phyloP scores from a whole-genome alignment of 2,329 filamentous ascomycete species.

The Fusarium gaditjirri region DNA sequence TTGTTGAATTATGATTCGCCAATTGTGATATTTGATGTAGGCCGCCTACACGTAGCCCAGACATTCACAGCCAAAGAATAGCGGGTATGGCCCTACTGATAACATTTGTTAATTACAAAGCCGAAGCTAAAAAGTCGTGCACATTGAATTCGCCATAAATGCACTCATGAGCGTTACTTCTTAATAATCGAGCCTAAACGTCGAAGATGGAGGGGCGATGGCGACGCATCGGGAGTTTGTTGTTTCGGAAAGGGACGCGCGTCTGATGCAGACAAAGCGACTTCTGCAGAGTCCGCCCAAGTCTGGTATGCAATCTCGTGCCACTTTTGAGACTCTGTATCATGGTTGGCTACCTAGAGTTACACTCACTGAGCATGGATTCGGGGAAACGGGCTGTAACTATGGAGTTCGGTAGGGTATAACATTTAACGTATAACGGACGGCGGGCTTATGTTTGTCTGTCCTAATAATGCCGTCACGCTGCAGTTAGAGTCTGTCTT shows the following conservation, averaged over 20 bases:
- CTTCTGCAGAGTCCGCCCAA: constrained; percentile 24
- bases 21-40: constrained; percentile 11
- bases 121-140: not conserved
- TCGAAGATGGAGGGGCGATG: constrained; percentile 13
- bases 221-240: constrained; percentile 18
- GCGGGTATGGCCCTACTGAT: not conserved
- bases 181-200: constrained; percentile 4
- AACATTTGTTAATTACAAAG: constrained; percentile 10
- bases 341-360: constrained; percentile 27
- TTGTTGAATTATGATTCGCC: constrained; percentile 25
- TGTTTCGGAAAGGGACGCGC: constrained; percentile 39
- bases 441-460: not conserved
- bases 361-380: constrained; percentile 12
- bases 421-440: not conserved
- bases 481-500: constrained; percentile 1
- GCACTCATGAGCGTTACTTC: not conserved
- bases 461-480: not conserved
- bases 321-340: constrained; percentile 24
- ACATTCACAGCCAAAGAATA: constrained; percentile 5
- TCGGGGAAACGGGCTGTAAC: constrained; percentile 4
- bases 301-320: constrained; percentile 41
- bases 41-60: not conserved
- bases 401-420: constrained; percentile 7
- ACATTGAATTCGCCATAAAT: not conserved
- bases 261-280: constrained; percentile 26